Percentiles rank a stretch among this genome's conserved stretches.
Conservation (phyloP, 176 grass and related monocot species). For the Carex myosuroides region DNA sequence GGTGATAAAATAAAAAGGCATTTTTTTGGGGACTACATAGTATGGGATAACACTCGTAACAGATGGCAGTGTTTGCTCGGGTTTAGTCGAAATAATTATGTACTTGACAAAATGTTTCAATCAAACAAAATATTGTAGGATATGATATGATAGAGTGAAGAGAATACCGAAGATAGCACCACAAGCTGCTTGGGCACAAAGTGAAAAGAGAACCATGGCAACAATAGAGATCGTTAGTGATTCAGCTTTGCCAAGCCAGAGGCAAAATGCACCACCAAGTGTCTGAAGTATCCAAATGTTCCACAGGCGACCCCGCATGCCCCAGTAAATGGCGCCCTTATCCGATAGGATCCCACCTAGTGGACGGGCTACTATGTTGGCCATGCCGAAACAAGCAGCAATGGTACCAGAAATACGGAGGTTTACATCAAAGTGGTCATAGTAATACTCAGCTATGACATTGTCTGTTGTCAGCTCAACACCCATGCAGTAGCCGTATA, state of each 20-base stretch:
- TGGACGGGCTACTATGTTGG: constrained; percentile 64
- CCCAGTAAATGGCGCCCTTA: constrained; percentile 34
- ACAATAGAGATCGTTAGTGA: constrained; percentile 43
- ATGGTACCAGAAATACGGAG: constrained; percentile 64
- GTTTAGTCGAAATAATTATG: background rate
- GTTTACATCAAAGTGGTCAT: constrained; percentile 64
- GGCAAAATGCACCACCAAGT: constrained; percentile 66
- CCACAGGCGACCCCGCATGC: constrained; percentile 80
- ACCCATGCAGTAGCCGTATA: constrained; percentile 89
- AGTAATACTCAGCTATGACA: constrained; percentile 89
- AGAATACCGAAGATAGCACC: constrained; percentile 55
- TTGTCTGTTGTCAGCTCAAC: constrained; percentile 91
- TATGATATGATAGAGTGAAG: background rate
- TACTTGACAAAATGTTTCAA: background rate
- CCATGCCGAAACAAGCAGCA: constrained; percentile 87
- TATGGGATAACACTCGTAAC: background rate
- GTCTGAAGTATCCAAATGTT: constrained; percentile 91
- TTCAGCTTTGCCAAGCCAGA: constrained; percentile 41
- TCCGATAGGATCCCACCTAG: constrained; percentile 58
- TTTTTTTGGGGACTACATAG: too few relatives aligned
- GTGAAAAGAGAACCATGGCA: constrained; percentile 74
- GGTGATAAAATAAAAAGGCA: too few relatives aligned
- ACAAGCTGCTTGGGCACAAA: constrained; percentile 75
- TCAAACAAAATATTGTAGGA: background rate
- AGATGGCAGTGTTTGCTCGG: background rate